Base-by-base conservation (phyloP, 2,329 filamentous ascomycete species). In the Polytolypa hystricis region DNA sequence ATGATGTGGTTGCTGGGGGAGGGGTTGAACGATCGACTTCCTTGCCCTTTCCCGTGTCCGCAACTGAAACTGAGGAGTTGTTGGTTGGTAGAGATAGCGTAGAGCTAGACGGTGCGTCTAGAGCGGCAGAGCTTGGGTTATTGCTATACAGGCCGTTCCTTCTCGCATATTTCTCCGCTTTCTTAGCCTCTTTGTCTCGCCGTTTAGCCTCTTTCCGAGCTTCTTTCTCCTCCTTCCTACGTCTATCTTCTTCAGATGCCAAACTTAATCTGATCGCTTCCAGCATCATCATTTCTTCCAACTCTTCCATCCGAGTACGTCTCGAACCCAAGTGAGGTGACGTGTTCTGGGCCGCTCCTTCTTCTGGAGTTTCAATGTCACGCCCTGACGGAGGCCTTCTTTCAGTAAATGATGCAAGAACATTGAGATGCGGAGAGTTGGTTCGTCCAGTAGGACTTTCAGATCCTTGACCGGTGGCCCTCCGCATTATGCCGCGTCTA, bases 281-380 rank as follows among this genome's bases (percentile, higher is more conserved):
- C 70, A 91, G 85, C 69, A 96, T 86, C 91, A 98, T 98, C 67
- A 98, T 83, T 33, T 94, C 89, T 56, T 98, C 91, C 0, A 96
- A 70, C 48, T 96, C 87, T 15, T 93, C 84, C 54, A 93, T 76
- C 19, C 84, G 71, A 38, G 60, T 73, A 42, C 75, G 65, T 41
- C 78, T 64, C 23, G 71, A 73, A 47, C 68, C 71, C 5, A 70
- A 57, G n/a, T 63, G 61, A 11, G 63, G 54, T 4, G 64, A 58
- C 23, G 60, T 54, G 16, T 60, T 38, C 45, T 53, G 56, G 2
- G 49, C 49, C 6, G 52, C 35, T 5, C 47, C 50, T 31, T 62
- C 57, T 44, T 58, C 57, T 1, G 52, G 50, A 27, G 56, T 58
- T 38, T 58, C 56, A 38, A 48, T 52, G 32, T 63, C 56, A 11